phyloP scores from a whole-genome alignment of 164 flowering plant genomes.

The Cinnamomum chago region DNA sequence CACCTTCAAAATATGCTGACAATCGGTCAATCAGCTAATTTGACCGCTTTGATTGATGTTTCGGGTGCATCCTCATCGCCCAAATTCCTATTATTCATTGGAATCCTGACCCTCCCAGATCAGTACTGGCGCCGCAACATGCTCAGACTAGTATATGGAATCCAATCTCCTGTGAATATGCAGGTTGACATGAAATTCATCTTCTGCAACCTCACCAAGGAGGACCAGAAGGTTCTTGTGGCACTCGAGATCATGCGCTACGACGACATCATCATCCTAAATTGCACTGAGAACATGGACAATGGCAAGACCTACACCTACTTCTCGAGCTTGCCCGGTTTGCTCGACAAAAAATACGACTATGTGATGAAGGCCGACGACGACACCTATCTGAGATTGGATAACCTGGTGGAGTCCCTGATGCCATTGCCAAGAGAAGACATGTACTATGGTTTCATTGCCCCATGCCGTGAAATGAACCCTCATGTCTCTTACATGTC shows the following conservation, averaged over 20 bases:
- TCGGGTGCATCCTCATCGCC: conserved; percentile 9
- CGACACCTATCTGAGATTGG: conserved; percentile 11
- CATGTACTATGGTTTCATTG: conserved; percentile 14
- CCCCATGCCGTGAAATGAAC: conserved; percentile 10
- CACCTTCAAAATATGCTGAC: conserved; percentile 43
- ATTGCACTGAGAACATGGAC: conserved; percentile 80
- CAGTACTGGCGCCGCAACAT: conserved; percentile 67
- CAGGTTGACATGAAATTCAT: conserved; percentile 72
- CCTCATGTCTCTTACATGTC: conserved; percentile 8
- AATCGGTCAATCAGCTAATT: conserved; percentile 37
- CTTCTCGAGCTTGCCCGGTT: conserved; percentile 65
- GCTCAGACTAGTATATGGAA: conserved; percentile 70
- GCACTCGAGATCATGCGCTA: conserved; percentile 81
- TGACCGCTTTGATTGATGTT: conserved; percentile 24
- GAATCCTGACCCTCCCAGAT: conserved; percentile 71
- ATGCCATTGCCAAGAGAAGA: conserved; percentile 12
- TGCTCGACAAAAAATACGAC: conserved; percentile 11
- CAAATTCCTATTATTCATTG: conserved; percentile 61
- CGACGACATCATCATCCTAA: conserved; percentile 70
- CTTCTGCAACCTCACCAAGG: conserved; percentile 79
- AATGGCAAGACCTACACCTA: conserved; percentile 75
- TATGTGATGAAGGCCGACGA: conserved; percentile 23
- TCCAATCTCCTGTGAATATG: conserved; percentile 37
- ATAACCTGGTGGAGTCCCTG: conserved; percentile 8
- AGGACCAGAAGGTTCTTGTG: conserved; percentile 62